Evolutionary conservation across 164 flowering plant species (phyloP).

Genomic region (Vitis rotundifolia): DNA sequence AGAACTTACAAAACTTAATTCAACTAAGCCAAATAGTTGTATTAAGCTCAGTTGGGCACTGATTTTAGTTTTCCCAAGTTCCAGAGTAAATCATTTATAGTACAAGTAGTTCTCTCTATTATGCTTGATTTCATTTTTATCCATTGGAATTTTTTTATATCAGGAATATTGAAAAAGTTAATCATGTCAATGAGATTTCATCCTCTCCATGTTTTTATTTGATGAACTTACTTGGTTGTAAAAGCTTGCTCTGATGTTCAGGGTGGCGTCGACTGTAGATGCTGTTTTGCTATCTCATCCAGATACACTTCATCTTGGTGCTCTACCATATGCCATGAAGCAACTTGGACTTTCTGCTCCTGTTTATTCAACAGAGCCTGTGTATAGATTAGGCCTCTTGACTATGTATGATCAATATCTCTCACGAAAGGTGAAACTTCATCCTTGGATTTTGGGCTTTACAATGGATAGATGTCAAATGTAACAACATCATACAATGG

Average conservation of each 20-base stretch:
- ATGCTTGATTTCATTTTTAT: neutral
- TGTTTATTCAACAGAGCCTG: conserved; percentile 89
- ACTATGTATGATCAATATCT: conserved; percentile 93
- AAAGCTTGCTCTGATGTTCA: conserved; percentile 23
- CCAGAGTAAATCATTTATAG: no score
- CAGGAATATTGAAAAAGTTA: no score
- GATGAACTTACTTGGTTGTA: neutral
- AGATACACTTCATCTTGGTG: conserved; percentile 94
- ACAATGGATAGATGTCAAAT: neutral
- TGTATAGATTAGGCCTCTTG: conserved; percentile 79
- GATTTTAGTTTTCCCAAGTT: no score
- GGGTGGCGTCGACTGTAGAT: conserved; percentile 80
- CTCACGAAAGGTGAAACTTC: conserved; percentile 68
- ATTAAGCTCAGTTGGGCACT: no score
- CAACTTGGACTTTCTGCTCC: conserved; percentile 86
- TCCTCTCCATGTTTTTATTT: neutral
- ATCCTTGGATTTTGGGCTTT: neutral
- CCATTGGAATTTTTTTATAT: neutral
- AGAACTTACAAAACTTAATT: no score
- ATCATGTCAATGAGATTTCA: neutral
- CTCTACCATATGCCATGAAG: conserved; percentile 88
- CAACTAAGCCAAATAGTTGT: no score
- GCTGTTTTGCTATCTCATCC: conserved; percentile 87
- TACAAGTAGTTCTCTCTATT: neutral
- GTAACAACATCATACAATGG: neutral